These are phyloP conservation scores for Lactarius pseudohatsudake DNA, from an alignment of 768 basidiomycete species.

Conservation along the genomic window DNA sequence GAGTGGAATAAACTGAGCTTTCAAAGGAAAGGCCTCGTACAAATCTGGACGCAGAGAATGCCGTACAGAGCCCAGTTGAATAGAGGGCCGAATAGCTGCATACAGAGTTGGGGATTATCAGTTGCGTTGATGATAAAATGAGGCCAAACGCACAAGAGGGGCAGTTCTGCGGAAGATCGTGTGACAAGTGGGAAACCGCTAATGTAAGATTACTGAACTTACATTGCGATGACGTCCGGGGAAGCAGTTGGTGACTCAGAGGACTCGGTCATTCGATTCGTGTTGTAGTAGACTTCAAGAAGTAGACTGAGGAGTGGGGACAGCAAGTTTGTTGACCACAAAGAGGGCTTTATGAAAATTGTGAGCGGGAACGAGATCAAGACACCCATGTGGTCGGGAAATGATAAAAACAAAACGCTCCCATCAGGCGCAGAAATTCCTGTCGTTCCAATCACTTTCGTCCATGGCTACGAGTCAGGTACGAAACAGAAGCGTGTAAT, in stretches of 20 bases:
- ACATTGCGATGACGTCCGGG: background rate
- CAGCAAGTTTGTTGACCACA: background rate
- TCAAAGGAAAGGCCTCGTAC: background rate
- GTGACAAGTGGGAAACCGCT: background rate
- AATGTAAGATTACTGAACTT: background rate
- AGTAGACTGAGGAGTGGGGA: background rate
- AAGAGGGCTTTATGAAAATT: background rate
- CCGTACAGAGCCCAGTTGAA: conserved; percentile 11
- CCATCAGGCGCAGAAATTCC: no score
- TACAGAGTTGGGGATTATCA: background rate
- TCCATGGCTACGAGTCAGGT: no score
- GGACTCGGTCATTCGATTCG: background rate
- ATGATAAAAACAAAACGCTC: background rate
- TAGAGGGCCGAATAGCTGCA: background rate
- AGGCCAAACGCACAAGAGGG: background rate
- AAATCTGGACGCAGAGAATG: background rate
- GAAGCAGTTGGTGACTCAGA: background rate
- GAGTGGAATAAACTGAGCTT: background rate
- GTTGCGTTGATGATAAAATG: background rate
- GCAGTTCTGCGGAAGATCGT: background rate
- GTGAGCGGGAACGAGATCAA: background rate
- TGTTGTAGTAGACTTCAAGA: background rate
- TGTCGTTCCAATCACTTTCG: no score
- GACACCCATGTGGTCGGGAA: background rate
- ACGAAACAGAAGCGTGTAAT: no score